phyloP scores from a whole-genome alignment of 305 asterid species.

The Striga hermonthica region DNA sequence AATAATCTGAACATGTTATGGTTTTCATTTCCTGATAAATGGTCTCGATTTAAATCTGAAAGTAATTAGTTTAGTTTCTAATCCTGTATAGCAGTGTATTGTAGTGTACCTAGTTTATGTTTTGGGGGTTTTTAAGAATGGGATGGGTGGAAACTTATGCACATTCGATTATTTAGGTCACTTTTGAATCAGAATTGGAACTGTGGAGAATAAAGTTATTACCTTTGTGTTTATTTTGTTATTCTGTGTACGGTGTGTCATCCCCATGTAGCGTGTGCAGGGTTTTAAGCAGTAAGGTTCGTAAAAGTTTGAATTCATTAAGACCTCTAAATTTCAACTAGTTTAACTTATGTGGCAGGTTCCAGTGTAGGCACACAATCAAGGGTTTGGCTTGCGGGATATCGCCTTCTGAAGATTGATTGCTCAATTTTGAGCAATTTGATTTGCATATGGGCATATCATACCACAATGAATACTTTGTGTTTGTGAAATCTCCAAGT shows the following conservation, averaged over 20 bases:
- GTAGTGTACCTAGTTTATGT: not conserved
- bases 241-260: not conserved
- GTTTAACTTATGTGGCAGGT: slow-evolving; percentile 47
- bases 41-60: slow-evolving; percentile 11
- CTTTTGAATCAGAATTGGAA: not conserved
- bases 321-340: not conserved
- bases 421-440: not conserved
- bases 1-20: slow-evolving; percentile 11
- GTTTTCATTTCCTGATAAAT: slow-evolving; percentile 25
- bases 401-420: slow-evolving; percentile 58
- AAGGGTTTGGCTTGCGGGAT: slow-evolving; percentile 61
- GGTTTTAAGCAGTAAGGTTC: not conserved
- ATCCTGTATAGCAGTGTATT: not conserved
- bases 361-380: slow-evolving; percentile 75
- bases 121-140: not conserved
- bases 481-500: no score
- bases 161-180: not conserved
- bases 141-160: not conserved
- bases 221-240: slow-evolving; percentile 3
- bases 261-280: not conserved
- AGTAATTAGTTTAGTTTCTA: not conserved
- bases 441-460: slow-evolving; percentile 3
- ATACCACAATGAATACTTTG: no score
- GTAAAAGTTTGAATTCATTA: slow-evolving; percentile 5
- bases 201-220: not conserved